These are phyloP conservation scores for Apiotrichum laibachii DNA, from an alignment of 1,284 basidiomycete genomes.

Conservation along the genomic window DNA sequence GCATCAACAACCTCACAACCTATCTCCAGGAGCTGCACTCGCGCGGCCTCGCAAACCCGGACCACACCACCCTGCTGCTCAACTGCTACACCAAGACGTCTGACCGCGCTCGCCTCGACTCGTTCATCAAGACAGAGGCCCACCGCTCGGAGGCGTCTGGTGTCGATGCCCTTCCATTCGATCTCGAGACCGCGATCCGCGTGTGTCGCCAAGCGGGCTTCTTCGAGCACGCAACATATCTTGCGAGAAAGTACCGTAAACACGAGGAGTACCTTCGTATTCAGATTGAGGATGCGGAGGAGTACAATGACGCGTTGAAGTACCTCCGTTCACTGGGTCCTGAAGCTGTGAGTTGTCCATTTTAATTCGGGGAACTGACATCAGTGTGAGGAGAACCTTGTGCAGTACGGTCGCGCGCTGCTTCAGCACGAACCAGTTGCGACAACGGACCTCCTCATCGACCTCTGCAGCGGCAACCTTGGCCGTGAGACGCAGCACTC, in stretches of 20 bases:
- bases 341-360: slow-evolving; percentile 53
- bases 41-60: slow-evolving; percentile 83
- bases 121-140: slow-evolving; percentile 85
- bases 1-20: slow-evolving; percentile 89
- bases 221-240: slow-evolving; percentile 89
- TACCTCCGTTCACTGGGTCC: slow-evolving; percentile 77
- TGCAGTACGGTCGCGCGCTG: slow-evolving; percentile 78
- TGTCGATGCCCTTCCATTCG: slow-evolving; percentile 80
- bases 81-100: slow-evolving; percentile 98
- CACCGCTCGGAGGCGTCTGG: slow-evolving; percentile 49
- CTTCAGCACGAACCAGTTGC: slow-evolving; percentile 76
- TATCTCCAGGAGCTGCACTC: slow-evolving; percentile 95
- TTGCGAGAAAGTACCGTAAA: slow-evolving; percentile 84
- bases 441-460: slow-evolving; percentile 86
- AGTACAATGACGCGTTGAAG: slow-evolving; percentile 73
- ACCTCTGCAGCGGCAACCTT: slow-evolving; percentile 74
- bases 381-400: slow-evolving; percentile 73
- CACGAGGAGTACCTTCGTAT: slow-evolving; percentile 93
- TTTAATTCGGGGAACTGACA: not conserved
- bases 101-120: slow-evolving; percentile 81
- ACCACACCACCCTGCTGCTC: slow-evolving; percentile 91
- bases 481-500: slow-evolving; percentile 29
- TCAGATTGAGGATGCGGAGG: slow-evolving; percentile 86
- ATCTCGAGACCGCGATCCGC: slow-evolving; percentile 92
- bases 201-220: slow-evolving; percentile 96